Base-by-base conservation (phyloP, 805 yeast genomes). In the Lachancea sp. region DNA sequence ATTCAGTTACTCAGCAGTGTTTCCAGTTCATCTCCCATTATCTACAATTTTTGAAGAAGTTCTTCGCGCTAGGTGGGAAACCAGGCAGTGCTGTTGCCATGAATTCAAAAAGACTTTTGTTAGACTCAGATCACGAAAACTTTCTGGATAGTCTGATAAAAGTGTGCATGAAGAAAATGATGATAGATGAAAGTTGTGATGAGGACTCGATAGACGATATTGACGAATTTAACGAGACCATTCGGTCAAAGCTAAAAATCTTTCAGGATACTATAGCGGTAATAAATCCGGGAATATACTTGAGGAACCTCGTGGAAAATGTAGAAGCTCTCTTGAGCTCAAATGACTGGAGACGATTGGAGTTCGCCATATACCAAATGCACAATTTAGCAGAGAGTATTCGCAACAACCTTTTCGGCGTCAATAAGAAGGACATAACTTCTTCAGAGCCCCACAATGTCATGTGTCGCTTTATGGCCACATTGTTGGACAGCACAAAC, bases 281-380 rank as follows among this genome's bases (percentile, higher is more conserved):
- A 6, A 75, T 78, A 38, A 75, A 74, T 49, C 81, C 85, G 25
- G 76, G 75, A 20, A 65, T 87, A 42, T 85, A 76, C 59, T 57
- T 82, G 34, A 80, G 79, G 29, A 77, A 74, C 25, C 67, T 84
- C 27, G 75, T 85, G 2, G 62, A 67, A n/a, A 76, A 86, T 38
- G 79, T 55, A 65, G 72, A 53, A 68, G 75, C 16, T 54, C 75
- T 42, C 66, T 70, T 56, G 59, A 59, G 48, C 2, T 54, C 56
- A 19, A 53, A 51, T 7, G 78, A 81, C 51, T 90, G 98, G 98
- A 78, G 88, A 60, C 78, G 75, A 22, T 72, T 87, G 33, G 99
- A 93, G 65, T 72, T 93, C 51, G 97, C 96, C 2, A 69, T 93
- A 42, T 89, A 73, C 60, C 95, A 90, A 65, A 73, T 93, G 58